Evolutionary conservation across 768 basidiomycete genomes (phyloP).

Genomic region (Dacryopinax spathularia): DNA sequence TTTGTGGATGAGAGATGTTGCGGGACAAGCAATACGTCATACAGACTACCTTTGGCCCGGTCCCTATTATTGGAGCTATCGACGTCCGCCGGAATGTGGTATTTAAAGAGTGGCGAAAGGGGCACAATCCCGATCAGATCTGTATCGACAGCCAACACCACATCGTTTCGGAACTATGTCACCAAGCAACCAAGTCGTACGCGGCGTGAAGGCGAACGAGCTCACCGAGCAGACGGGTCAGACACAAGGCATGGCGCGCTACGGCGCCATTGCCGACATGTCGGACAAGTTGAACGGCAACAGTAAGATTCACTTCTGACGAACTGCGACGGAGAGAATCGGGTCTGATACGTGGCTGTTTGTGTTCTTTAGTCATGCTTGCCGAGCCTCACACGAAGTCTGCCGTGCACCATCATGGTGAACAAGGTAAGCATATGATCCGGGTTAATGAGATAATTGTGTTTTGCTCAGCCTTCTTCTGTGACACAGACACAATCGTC

Average conservation of each 20-base stretch:
- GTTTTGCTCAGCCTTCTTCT: background rate
- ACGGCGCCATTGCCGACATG: background rate
- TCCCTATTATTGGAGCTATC: too few relatives aligned
- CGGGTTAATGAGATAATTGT: too few relatives aligned
- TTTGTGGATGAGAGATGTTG: too few relatives aligned
- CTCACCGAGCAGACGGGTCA: background rate
- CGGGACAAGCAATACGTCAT: too few relatives aligned
- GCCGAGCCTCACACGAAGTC: constrained; percentile 13
- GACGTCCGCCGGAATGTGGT: too few relatives aligned
- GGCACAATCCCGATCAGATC: too few relatives aligned
- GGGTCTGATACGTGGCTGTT: background rate
- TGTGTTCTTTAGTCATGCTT: constrained; percentile 11
- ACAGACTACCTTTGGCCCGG: too few relatives aligned
- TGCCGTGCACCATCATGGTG: constrained; percentile 13
- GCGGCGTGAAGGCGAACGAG: background rate
- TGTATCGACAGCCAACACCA: too few relatives aligned
- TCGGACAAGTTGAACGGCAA: background rate
- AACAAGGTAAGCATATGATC: too few relatives aligned
- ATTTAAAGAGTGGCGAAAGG: too few relatives aligned
- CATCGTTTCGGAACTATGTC: too few relatives aligned
- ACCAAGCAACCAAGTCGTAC: background rate
- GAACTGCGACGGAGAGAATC: background rate
- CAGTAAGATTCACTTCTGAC: background rate
- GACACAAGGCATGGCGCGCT: background rate
- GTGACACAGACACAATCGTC: constrained; percentile 11